phyloP scores from a whole-genome alignment of 2,329 filamentous ascomycete species.

The Exophiala aquamarina region DNA sequence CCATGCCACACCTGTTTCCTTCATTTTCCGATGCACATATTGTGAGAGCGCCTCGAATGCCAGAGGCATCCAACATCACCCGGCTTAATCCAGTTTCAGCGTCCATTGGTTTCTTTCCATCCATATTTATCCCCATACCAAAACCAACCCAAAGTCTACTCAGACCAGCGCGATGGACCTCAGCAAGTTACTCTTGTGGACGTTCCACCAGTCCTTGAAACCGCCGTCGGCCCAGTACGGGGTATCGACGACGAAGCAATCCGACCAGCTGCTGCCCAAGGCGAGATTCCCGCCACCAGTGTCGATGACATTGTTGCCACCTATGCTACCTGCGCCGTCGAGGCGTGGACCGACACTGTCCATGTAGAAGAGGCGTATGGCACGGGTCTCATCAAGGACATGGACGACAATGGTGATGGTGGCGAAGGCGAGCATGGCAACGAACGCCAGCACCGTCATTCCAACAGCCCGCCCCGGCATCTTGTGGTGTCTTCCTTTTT shows the following conservation, averaged over 20 bases:
- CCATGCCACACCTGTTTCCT: too few relatives aligned
- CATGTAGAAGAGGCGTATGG: conserved; percentile 14
- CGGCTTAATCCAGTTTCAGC: too few relatives aligned
- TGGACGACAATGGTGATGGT: conserved; percentile 15
- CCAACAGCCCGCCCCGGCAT: conserved; percentile 11
- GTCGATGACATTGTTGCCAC: background rate
- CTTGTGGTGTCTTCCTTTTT: conserved; percentile 1
- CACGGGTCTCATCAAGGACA: conserved; percentile 13
- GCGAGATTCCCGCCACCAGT: background rate
- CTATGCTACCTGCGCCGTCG: conserved; percentile 1
- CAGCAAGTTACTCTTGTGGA: conserved; percentile 9
- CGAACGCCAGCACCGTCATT: conserved; percentile 14
- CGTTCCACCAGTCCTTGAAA: conserved; percentile 9
- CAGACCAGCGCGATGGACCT: conserved; percentile 11
- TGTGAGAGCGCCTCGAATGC: too few relatives aligned
- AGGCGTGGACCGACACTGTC: conserved; percentile 5
- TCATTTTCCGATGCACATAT: too few relatives aligned
- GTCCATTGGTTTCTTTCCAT: too few relatives aligned
- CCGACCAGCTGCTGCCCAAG: conserved; percentile 9
- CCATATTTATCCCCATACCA: too few relatives aligned
- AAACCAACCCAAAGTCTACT: too few relatives aligned
- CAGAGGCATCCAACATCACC: too few relatives aligned
- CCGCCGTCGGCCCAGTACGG: conserved; percentile 7
- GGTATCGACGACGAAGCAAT: conserved; percentile 16
- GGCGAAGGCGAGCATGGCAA: conserved; percentile 11